A percentile compares a stretch with the other conserved stretches of the same genome.
phyloP scores from a whole-genome alignment of 805 yeast genomes.

The Candida broadrunensis region DNA sequence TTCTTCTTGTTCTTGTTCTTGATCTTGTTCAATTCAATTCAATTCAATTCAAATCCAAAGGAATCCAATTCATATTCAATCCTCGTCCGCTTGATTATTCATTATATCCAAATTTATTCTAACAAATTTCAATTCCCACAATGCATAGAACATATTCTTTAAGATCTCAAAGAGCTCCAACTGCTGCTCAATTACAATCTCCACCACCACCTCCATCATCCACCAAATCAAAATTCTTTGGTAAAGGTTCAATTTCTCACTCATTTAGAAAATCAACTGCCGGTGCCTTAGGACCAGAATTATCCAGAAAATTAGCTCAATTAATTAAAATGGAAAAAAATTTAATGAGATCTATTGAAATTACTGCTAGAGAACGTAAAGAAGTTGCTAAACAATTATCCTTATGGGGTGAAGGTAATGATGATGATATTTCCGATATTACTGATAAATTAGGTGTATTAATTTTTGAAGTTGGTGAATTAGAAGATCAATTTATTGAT shows the following conservation, averaged over 20 bases:
- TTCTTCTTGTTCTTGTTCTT: not conserved
- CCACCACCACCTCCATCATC: constrained; percentile 82
- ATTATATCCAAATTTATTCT: not conserved
- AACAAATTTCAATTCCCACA: constrained; percentile 11
- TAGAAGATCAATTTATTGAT: constrained; percentile 97
- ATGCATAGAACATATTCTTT: constrained; percentile 87
- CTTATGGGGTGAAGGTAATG: constrained; percentile 96
- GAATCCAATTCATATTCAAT: too few species aligned
- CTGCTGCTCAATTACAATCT: constrained; percentile 74
- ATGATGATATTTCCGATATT: constrained; percentile 94
- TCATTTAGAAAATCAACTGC: constrained; percentile 80
- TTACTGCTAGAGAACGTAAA: constrained; percentile 89
- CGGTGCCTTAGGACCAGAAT: constrained; percentile 91
- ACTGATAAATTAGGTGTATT: constrained; percentile 97
- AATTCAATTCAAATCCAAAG: too few species aligned
- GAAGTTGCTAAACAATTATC: constrained; percentile 97
- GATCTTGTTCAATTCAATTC: not conserved
- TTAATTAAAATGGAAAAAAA: constrained; percentile 95
- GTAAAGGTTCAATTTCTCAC: constrained; percentile 66
- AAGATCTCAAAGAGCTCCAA: constrained; percentile 76
- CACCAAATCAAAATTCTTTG: constrained; percentile 71
- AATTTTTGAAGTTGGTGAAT: constrained; percentile 93
- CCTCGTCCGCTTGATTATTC: not conserved
- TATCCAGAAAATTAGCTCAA: constrained; percentile 86
- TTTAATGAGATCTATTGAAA: constrained; percentile 89